phyloP scores from a whole-genome alignment of 225 moss, liverwort and hornwort genomes.

The Polytrichum formosum region DNA sequence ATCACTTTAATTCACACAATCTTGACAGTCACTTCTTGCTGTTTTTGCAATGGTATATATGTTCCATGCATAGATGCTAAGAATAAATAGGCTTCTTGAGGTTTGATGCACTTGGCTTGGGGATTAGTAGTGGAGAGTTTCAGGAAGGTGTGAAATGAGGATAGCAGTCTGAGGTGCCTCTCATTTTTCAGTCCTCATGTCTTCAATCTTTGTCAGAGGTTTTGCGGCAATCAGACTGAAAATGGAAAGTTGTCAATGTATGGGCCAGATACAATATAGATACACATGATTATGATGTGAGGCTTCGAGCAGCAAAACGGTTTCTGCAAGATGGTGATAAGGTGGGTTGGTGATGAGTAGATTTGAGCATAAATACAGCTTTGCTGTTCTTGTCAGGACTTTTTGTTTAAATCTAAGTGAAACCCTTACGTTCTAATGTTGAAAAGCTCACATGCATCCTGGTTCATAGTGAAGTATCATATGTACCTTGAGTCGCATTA shows the following conservation, averaged over 20 bases:
- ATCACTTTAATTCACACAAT: conserved; percentile 1
- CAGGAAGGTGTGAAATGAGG: too few relatives aligned
- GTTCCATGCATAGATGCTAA: too few relatives aligned
- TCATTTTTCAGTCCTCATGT: too few relatives aligned
- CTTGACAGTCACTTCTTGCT: background rate
- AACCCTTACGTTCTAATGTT: too few relatives aligned
- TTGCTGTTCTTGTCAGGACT: too few relatives aligned
- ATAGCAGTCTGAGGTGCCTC: too few relatives aligned
- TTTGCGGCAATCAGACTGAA: background rate
- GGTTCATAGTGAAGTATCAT: background rate
- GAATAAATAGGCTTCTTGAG: too few relatives aligned
- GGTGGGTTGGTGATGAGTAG: conserved; percentile 28
- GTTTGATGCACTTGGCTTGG: too few relatives aligned
- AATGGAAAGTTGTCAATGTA: background rate
- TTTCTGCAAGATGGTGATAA: conserved; percentile 94
- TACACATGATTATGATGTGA: conserved; percentile 94
- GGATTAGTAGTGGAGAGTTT: too few relatives aligned
- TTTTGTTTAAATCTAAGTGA: too few relatives aligned
- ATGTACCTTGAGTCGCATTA: background rate
- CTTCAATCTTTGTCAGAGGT: background rate
- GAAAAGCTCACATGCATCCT: background rate
- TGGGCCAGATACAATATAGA: conserved; percentile 90
- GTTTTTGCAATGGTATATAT: background rate
- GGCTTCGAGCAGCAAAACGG: conserved; percentile 79
- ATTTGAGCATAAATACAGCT: too few relatives aligned